These are phyloP conservation scores for Mangifera indica DNA, from an alignment of 345 rosid genomes.

Conservation along the genomic window DNA sequence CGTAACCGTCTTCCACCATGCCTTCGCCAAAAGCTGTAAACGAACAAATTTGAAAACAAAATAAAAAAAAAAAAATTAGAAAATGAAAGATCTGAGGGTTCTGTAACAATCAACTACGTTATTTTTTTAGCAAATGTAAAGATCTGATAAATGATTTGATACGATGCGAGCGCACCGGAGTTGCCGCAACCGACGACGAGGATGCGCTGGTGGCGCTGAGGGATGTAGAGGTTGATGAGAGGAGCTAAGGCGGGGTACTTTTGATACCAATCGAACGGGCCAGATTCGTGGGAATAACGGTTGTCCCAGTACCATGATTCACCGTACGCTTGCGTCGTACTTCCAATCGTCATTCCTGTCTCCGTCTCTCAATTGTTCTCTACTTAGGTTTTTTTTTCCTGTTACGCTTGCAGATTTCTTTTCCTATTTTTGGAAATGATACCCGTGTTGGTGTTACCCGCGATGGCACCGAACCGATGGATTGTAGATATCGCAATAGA, in stretches of 20 bases:
- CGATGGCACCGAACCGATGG: no score
- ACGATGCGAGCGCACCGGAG: constrained; percentile 49
- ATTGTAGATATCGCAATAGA: not conserved
- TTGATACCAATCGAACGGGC: constrained; percentile 91
- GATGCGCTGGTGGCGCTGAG: constrained; percentile 49
- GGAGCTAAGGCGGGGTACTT: constrained; percentile 76
- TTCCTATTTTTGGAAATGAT: not conserved
- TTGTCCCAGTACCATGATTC: constrained; percentile 89
- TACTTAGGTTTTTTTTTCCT: not conserved
- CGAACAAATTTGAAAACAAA: not conserved
- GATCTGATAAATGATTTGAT: not conserved
- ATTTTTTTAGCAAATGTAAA: not conserved
- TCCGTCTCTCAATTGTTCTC: constrained; percentile 13
- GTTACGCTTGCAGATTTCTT: no score
- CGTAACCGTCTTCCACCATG: constrained; percentile 78
- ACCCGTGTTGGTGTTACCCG: not conserved
- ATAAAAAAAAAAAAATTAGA: not conserved
- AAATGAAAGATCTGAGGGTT: constrained; percentile 8
- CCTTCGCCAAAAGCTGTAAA: constrained; percentile 69
- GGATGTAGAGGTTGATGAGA: constrained; percentile 67
- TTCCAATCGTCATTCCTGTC: constrained; percentile 29
- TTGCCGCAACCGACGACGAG: constrained; percentile 90
- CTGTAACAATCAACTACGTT: not conserved
- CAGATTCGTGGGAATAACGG: constrained; percentile 70
- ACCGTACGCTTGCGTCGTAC: constrained; percentile 71